Percentiles rank a stretch among this genome's conserved stretches.
phyloP scores from a whole-genome alignment of 345 rosid genomes.

The Draba incana region DNA sequence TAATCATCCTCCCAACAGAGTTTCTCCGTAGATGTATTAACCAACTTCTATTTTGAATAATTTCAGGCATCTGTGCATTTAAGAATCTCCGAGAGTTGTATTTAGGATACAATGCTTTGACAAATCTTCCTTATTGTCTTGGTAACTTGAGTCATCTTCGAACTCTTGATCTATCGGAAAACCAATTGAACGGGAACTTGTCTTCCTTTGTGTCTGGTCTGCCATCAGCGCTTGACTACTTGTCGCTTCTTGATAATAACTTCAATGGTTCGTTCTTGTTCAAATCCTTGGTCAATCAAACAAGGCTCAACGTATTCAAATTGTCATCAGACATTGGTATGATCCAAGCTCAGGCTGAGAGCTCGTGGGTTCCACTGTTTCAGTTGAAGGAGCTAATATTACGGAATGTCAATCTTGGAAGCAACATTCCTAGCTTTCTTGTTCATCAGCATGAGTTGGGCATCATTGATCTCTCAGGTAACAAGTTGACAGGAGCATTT shows the following conservation, averaged over 20 bases:
- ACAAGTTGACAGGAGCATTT: constrained; percentile 32
- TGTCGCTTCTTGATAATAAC: constrained; percentile 28
- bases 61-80: constrained; percentile 34
- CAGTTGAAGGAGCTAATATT: too few species aligned
- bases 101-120: constrained; percentile 32
- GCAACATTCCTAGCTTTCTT: too few species aligned
- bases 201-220: constrained; percentile 26
- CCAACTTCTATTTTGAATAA: neutral
- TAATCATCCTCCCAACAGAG: too few species aligned
- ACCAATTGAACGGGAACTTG: constrained; percentile 31
- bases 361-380: constrained; percentile 9
- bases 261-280: constrained; percentile 35
- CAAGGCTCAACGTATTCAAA: constrained; percentile 31
- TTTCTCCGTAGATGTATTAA: too few species aligned
- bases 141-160: constrained; percentile 23
- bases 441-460: too few species aligned
- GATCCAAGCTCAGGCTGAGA: constrained; percentile 27
- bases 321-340: constrained; percentile 13
- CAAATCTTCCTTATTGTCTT: constrained; percentile 23
- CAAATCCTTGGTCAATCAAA: constrained; percentile 29
- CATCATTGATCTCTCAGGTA: constrained; percentile 28
- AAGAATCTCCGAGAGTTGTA: constrained; percentile 33
- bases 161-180: constrained; percentile 38
- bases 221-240: constrained; percentile 28
- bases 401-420: too few species aligned